Conservation (phyloP, 768 basidiomycete species). For the Saitozyma sp. region DNA sequence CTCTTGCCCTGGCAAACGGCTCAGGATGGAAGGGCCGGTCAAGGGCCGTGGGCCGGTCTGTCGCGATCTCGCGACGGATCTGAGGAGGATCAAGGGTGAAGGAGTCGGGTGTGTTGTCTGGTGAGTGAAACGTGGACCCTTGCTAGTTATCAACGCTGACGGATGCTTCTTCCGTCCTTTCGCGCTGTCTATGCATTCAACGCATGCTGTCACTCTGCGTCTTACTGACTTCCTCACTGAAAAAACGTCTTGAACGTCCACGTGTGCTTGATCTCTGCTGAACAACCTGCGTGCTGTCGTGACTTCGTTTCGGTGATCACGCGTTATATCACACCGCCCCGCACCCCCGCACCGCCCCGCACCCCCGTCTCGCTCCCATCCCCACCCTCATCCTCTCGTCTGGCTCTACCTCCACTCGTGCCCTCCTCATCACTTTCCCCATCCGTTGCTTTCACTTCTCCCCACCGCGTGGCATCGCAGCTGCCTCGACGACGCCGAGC, state of each 20-base stretch:
- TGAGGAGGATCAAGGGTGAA: slow-evolving; percentile 69
- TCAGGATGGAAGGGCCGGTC: slow-evolving; percentile 64
- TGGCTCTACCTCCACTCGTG: not conserved
- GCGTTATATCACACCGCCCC: too few species aligned
- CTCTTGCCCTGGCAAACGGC: slow-evolving; percentile 94
- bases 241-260: too few species aligned
- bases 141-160: not conserved
- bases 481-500: slow-evolving; percentile 81
- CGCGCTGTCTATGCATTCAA: not conserved
- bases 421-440: not conserved
- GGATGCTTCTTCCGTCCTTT: not conserved
- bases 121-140: slow-evolving; percentile 54
- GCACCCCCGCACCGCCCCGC: too few species aligned
- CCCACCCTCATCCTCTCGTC: not conserved
- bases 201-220: not conserved
- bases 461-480: slow-evolving; percentile 53
- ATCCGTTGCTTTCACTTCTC: not conserved
- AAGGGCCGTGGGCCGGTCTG: slow-evolving; percentile 79
- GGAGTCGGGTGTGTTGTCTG: slow-evolving; percentile 80
- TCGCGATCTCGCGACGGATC: slow-evolving; percentile 74
- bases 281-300: too few species aligned
- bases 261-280: too few species aligned
- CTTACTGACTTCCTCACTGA: not conserved
- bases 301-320: too few species aligned
- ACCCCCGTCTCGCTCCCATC: too few species aligned